Evolutionary conservation across 78 protist genomes (phyloP).

Genomic region (slime mould (Dictyostelium discoideum)): DNA sequence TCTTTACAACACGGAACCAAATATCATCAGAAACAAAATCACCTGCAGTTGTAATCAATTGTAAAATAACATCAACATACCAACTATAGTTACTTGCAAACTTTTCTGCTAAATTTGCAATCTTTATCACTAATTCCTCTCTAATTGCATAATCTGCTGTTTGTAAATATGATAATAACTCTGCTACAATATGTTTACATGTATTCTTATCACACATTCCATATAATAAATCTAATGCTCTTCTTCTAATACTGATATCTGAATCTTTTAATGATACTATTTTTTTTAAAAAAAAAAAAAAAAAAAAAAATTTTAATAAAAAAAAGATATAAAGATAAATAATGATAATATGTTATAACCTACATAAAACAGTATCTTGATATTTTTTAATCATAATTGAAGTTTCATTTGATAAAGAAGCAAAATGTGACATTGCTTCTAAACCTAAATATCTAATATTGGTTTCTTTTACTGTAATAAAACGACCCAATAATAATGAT

Average conservation of each 20-base stretch:
- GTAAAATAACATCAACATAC: slow-evolving; percentile 96
- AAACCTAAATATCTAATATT: slow-evolving; percentile 96
- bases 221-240: slow-evolving; percentile 96
- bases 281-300: neutral
- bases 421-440: slow-evolving; percentile 81
- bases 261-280: slow-evolving; percentile 84
- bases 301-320: neutral
- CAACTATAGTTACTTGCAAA: slow-evolving; percentile 91
- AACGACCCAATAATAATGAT: slow-evolving; percentile 84
- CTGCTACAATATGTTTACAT: slow-evolving; percentile 86
- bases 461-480: slow-evolving; percentile 92
- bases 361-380: slow-evolving; percentile 72
- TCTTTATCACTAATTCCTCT: slow-evolving; percentile 96
- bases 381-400: slow-evolving; percentile 74
- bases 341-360: too few species aligned
- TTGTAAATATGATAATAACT: slow-evolving; percentile 92
- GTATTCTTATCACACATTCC: slow-evolving; percentile 92
- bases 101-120: slow-evolving; percentile 97
- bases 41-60: slow-evolving; percentile 93
- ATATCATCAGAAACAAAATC: slow-evolving; percentile 94
- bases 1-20: slow-evolving; percentile 97
- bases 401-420: slow-evolving; percentile 60
- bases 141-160: slow-evolving; percentile 88
- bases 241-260: slow-evolving; percentile 92
- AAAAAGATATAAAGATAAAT: neutral